Conservation (phyloP, 352 stramenopile genomes). For the Phytophthora megakarya region DNA sequence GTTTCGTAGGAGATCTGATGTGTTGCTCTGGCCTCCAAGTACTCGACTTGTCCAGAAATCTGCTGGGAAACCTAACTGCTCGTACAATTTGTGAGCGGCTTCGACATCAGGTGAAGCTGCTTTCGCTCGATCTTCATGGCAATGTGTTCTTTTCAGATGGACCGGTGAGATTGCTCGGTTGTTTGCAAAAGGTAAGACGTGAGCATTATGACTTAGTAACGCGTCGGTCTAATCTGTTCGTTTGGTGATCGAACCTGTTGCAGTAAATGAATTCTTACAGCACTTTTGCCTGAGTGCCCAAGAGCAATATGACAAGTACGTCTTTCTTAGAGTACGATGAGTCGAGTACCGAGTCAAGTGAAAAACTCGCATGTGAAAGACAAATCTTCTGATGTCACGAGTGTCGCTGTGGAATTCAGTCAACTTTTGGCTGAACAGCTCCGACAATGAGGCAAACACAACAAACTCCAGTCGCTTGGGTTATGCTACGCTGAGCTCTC, state of each 20-base stretch:
- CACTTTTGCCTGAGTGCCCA: constrained; percentile 26
- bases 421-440: constrained; percentile 19
- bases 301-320: neutral
- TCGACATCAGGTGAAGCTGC: constrained; percentile 32
- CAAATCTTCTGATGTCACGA: constrained; percentile 13
- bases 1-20: constrained; percentile 34
- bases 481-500: constrained; percentile 26
- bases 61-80: constrained; percentile 36
- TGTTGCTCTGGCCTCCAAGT: constrained; percentile 31
- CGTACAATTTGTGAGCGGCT: constrained; percentile 39
- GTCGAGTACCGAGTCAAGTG: neutral
- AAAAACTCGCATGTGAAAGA: neutral
- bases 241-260: constrained; percentile 14
- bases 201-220: neutral
- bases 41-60: constrained; percentile 46
- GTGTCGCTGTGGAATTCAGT: constrained; percentile 23
- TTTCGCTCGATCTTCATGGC: constrained; percentile 38
- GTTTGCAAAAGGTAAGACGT: constrained; percentile 22
- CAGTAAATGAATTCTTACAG: constrained; percentile 24
- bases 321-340: constrained; percentile 7
- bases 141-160: constrained; percentile 47
- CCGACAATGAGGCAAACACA: constrained; percentile 12
- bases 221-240: neutral
- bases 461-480: constrained; percentile 15
- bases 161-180: constrained; percentile 32